phyloP scores from a whole-genome alignment of 345 rosid species.

The Noccaea bulbosa region DNA sequence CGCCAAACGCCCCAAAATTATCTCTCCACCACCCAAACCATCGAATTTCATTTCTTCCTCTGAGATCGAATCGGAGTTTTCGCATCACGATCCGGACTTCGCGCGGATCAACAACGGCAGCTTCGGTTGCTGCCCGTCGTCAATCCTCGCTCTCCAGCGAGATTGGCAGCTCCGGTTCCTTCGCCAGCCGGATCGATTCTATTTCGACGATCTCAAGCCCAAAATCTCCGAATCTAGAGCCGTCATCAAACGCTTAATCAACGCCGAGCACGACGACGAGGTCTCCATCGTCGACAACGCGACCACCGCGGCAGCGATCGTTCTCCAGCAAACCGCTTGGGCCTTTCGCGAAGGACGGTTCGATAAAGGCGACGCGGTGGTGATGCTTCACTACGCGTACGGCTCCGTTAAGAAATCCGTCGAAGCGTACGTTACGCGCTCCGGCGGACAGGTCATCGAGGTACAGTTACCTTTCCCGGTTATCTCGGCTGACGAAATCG shows the following conservation, averaged over 20 bases:
- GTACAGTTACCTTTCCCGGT: slow-evolving; percentile 88
- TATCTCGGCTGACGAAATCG: slow-evolving; percentile 60
- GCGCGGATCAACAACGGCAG: slow-evolving; percentile 93
- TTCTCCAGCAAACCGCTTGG: slow-evolving; percentile 74
- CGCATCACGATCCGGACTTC: slow-evolving; percentile 69
- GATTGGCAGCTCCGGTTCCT: slow-evolving; percentile 70
- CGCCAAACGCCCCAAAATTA: slow-evolving; percentile 49
- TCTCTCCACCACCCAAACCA: slow-evolving; percentile 41
- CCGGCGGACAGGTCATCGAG: slow-evolving; percentile 87
- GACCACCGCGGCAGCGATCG: slow-evolving; percentile 89
- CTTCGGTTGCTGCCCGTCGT: slow-evolving; percentile 82
- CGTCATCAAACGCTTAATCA: slow-evolving; percentile 57
- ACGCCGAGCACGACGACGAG: slow-evolving; percentile 73
- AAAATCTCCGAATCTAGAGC: slow-evolving; percentile 61
- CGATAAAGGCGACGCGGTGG: slow-evolving; percentile 68
- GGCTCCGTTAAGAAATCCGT: slow-evolving; percentile 88
- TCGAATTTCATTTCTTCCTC: slow-evolving; percentile 44
- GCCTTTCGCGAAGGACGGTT: slow-evolving; percentile 68
- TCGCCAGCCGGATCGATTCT: slow-evolving; percentile 79
- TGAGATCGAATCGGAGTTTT: slow-evolving; percentile 70
- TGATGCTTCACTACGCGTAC: slow-evolving; percentile 87
- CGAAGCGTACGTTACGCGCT: slow-evolving; percentile 82
- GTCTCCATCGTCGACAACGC: slow-evolving; percentile 94
- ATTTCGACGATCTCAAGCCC: slow-evolving; percentile 59
- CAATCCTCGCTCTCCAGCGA: slow-evolving; percentile 65